Conservation (phyloP, 129 eudicot species). For the Ambrosia artemisiifolia region DNA sequence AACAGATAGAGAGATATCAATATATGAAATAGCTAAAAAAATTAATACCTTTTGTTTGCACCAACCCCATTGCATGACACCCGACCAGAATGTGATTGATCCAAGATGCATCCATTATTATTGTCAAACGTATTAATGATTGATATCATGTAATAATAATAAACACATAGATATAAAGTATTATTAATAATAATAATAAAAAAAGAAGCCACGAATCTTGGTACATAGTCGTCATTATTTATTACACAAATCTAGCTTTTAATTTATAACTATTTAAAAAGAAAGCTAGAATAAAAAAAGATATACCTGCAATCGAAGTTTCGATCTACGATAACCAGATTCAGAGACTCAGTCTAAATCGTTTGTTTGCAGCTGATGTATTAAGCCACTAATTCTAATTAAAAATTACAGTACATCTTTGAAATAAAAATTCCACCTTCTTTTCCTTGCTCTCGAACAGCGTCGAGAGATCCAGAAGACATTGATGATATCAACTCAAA, state of each 20-base stretch:
- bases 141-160: too few species aligned
- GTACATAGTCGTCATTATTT: background rate
- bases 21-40: too few species aligned
- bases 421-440: conserved; percentile 11
- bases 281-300: background rate
- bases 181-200: too few species aligned
- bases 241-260: background rate
- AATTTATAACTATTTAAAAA: background rate
- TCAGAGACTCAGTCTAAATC: background rate
- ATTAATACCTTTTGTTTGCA: too few species aligned
- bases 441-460: conserved; percentile 27
- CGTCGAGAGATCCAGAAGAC: conserved; percentile 35
- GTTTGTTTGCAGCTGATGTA: background rate
- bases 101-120: background rate
- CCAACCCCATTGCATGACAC: too few species aligned
- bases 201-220: too few species aligned
- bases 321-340: conserved; percentile 3
- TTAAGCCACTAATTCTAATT: background rate
- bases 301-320: background rate
- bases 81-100: background rate
- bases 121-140: too few species aligned
- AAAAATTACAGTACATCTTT: background rate
- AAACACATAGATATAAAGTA: too few species aligned
- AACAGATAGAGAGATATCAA: too few species aligned
- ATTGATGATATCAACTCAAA: conserved; percentile 34